Base-by-base conservation (phyloP, 129 eudicot genomes). In the Tanacetum coccineum region DNA sequence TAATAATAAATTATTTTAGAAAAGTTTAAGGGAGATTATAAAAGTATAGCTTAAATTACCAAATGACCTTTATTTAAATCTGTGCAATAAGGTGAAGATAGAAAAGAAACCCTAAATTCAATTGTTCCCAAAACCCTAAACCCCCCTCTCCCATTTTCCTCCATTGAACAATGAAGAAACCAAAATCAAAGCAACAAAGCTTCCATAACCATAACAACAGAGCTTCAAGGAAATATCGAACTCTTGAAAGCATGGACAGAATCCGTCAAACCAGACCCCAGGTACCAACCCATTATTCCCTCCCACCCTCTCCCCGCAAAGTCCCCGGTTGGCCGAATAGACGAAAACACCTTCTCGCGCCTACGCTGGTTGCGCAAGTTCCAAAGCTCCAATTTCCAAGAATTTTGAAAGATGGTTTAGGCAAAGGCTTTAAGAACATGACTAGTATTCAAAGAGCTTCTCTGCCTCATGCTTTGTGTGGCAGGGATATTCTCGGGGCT, bases 391-490 rank as follows among this genome's bases (percentile, higher is more conserved):
- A 1, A 7, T 93, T n/a, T 93, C 99, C 1, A 79, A 88, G 85
- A 84, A 81, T 45, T 82, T 88, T 1, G 89, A 89, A 62, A 86
- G 89, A 46, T 95, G 95, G 39, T 73, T 93, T 56, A 59, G 75
- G 0, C 80, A 65, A 13, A 65, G 81, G 84, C 49, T 93, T 21
- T 67, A 63, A 66, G 1, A 71, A 73, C 19, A 86, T 89, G 99
- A 89, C 96, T 18, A 90, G 76, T 3, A 87, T 93, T 44, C 99
- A 93, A 74, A 79, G 90, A 72, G 99, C 99, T 63, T 84, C 96
- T 3, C 73, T 93, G 80, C 99, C 99, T 6, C 99, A 93, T 55
- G 53, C 99, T 5, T 85, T 93, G 2, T 80, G 84, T 53, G 96
- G 95, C n/a, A n/a, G n/a, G n/a, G n/a, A n/a, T n/a, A n/a, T n/a